A percentile compares a stretch with the other conserved stretches of the same genome.
Evolutionary conservation across 148 eudicot species (phyloP).

Genomic region (Rhododendron kiyosumense): DNA sequence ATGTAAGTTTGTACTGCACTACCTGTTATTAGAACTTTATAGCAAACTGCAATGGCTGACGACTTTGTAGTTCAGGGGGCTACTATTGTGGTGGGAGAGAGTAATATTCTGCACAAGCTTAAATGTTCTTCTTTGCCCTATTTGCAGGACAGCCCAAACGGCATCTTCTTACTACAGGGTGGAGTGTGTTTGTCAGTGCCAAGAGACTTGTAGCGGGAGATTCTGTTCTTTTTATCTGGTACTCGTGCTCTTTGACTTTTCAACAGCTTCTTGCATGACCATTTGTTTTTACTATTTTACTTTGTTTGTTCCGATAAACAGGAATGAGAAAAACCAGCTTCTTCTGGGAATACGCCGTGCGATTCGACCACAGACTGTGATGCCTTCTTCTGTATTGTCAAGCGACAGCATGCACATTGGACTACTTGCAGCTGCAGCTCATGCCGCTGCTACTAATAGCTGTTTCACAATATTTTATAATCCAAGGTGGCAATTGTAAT

Average conservation of each 20-base stretch:
- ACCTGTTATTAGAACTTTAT: background rate
- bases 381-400: slow-evolving; percentile 98
- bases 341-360: slow-evolving; percentile 97
- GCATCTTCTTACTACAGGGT: slow-evolving; percentile 96
- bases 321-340: slow-evolving; percentile 98
- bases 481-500: slow-evolving; percentile 58
- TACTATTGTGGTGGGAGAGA: background rate
- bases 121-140: slow-evolving; percentile 15
- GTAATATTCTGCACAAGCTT: background rate
- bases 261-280: background rate
- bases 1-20: background rate
- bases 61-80: background rate
- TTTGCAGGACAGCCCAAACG: slow-evolving; percentile 98
- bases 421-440: slow-evolving; percentile 98
- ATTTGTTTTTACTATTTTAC: background rate
- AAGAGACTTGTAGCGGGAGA: slow-evolving; percentile 98
- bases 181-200: slow-evolving; percentile 99
- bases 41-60: background rate
- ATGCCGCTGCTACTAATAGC: slow-evolving; percentile 98
- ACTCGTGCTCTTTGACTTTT: background rate
- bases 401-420: slow-evolving; percentile 99
- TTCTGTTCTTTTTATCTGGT: slow-evolving; percentile 98
- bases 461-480: slow-evolving; percentile 88
- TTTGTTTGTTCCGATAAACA: slow-evolving; percentile 17
- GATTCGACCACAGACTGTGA: slow-evolving; percentile 85